A percentile compares a stretch with the other conserved stretches of the same genome.
Evolutionary conservation across 164 flowering plant species (phyloP).

Genomic region (Berberis thunbergii): DNA sequence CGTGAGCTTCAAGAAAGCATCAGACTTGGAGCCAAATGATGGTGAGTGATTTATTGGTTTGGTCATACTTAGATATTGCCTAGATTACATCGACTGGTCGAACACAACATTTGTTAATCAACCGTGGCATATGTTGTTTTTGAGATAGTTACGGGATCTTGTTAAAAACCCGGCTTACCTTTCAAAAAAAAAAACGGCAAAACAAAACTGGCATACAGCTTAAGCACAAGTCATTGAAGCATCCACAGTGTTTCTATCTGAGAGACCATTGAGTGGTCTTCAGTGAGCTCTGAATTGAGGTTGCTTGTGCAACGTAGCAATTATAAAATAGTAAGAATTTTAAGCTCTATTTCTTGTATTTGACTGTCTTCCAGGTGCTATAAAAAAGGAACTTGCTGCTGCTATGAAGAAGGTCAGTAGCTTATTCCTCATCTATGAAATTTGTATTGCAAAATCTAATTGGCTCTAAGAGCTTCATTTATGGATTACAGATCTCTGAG

Average conservation of each 20-base stretch:
- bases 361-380: conserved; percentile 49
- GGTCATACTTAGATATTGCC: neutral
- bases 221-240: too few species aligned
- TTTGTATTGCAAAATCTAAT: neutral
- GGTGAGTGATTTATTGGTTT: conserved; percentile 36
- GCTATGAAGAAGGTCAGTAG: conserved; percentile 67
- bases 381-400: conserved; percentile 72
- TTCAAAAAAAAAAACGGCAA: neutral
- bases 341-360: neutral
- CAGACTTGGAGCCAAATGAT: conserved; percentile 89
- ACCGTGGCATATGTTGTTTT: too few species aligned
- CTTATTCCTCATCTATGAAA: neutral
- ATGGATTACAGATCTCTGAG: conserved; percentile 34
- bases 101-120: neutral
- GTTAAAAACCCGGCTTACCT: too few species aligned
- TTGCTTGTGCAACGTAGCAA: neutral
- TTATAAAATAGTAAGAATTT: too few species aligned
- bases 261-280: neutral
- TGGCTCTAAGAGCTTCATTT: neutral
- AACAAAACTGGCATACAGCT: neutral
- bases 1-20: conserved; percentile 82
- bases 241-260: neutral
- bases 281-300: neutral
- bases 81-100: neutral
- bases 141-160: too few species aligned